Conservation (phyloP, 2,329 filamentous ascomycete species). For the Fusarium mangiferae region DNA sequence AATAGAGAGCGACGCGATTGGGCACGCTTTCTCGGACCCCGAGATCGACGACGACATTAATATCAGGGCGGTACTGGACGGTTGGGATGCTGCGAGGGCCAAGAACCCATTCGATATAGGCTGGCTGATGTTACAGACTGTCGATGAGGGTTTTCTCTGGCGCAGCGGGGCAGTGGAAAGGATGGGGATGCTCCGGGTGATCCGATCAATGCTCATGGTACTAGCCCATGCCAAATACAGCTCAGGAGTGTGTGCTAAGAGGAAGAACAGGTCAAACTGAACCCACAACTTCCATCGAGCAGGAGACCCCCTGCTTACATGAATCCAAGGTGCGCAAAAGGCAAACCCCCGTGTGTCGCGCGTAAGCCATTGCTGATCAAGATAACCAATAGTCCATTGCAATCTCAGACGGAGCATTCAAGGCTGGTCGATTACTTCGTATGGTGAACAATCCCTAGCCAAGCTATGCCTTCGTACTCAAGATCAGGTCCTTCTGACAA, state of each 20-base stretch:
- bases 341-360: fast-evolving
- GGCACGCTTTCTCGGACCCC: not conserved
- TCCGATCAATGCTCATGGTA: not conserved
- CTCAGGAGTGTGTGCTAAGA: not conserved
- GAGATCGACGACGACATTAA: not conserved
- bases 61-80: fast-evolving
- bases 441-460: not conserved
- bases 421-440: not conserved
- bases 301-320: not conserved
- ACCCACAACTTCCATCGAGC: not conserved
- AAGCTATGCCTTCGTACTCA: fast-evolving
- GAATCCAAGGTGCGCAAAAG: not conserved
- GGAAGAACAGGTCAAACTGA: not conserved
- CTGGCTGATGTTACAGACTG: not conserved
- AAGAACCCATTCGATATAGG: not conserved
- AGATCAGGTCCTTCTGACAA: not conserved
- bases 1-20: not conserved
- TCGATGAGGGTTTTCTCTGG: not conserved
- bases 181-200: not conserved
- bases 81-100: not conserved
- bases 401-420: not conserved
- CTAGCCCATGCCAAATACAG: fast-evolving
- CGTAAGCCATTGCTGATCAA: fast-evolving
- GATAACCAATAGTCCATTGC: not conserved
- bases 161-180: not conserved